These are phyloP conservation scores for Coemansia sp. DNA, from an alignment of 192 early-diverging fungal genomes.

Conservation along the genomic window DNA sequence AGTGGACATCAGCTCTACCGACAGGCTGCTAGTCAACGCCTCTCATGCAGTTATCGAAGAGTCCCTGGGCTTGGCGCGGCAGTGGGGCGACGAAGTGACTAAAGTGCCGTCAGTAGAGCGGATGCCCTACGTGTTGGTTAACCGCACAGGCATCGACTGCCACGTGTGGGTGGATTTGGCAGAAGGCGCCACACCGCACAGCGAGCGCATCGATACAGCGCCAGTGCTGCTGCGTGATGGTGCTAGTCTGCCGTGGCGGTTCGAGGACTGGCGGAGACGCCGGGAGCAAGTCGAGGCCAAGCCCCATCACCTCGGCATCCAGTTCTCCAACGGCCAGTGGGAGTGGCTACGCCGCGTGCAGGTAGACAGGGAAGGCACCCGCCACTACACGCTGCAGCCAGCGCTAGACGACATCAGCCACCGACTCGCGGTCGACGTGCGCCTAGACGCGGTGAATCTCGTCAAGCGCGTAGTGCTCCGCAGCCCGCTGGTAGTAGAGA, in stretches of 20 bases:
- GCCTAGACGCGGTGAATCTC: constrained; percentile 70
- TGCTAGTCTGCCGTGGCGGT: constrained; percentile 86
- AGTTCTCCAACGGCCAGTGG: constrained; percentile 84
- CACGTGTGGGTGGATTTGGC: constrained; percentile 83
- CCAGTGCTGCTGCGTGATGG: constrained; percentile 70
- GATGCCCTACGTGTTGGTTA: constrained; percentile 82
- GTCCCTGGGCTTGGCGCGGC: constrained; percentile 60
- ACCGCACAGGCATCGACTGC: constrained; percentile 89
- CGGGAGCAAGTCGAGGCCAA: constrained; percentile 72
- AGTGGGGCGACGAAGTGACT: constrained; percentile 53
- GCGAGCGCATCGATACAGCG: constrained; percentile 64
- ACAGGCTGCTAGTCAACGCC: constrained; percentile 82
- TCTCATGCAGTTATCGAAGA: constrained; percentile 81
- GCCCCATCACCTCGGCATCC: constrained; percentile 81
- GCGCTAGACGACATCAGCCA: constrained; percentile 77
- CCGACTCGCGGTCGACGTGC: constrained; percentile 84
- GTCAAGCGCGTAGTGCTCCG: constrained; percentile 93
- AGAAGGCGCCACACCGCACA: constrained; percentile 26
- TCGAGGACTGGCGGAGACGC: constrained; percentile 93
- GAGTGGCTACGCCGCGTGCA: constrained; percentile 87
- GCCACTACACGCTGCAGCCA: constrained; percentile 80
- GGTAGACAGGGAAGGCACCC: constrained; percentile 87
- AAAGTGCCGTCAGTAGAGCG: constrained; percentile 47
- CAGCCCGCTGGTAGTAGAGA: constrained; percentile 80
- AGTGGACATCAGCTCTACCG: constrained; percentile 70